Conservation (phyloP, 2,329 filamentous ascomycete species). For the Scleromitrula shiraiana region DNA sequence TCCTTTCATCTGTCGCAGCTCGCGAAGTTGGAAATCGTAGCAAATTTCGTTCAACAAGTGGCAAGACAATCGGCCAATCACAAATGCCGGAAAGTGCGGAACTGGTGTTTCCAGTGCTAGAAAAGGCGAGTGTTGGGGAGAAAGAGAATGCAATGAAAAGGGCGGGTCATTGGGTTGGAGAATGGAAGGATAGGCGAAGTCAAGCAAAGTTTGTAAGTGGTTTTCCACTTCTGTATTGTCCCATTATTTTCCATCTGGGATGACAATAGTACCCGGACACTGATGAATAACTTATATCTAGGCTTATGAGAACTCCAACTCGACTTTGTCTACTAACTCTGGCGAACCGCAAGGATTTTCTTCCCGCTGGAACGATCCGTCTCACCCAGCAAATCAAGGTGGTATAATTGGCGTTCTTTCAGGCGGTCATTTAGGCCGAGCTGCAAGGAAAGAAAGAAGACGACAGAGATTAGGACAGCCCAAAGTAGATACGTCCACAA, state of each 20-base stretch:
- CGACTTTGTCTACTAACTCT: slow-evolving; percentile 27
- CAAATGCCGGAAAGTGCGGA: slow-evolving; percentile 34
- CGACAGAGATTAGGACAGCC: neutral
- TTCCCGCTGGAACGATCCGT: slow-evolving; percentile 43
- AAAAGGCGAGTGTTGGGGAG: slow-evolving; percentile 24
- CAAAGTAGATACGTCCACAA: neutral
- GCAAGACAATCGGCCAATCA: slow-evolving; percentile 32
- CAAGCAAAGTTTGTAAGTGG: slow-evolving; percentile 31
- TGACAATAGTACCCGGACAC: too few species aligned
- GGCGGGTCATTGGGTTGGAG: slow-evolving; percentile 30
- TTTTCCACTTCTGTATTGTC: neutral
- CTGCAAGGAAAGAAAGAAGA: slow-evolving; percentile 3
- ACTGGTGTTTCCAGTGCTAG: slow-evolving; percentile 33
- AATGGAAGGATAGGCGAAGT: slow-evolving; percentile 25
- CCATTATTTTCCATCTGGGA: neutral
- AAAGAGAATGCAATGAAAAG: slow-evolving; percentile 29
- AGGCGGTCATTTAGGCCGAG: slow-evolving; percentile 35
- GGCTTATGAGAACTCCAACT: slow-evolving; percentile 33
- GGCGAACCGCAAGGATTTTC: slow-evolving; percentile 31
- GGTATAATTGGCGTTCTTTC: slow-evolving; percentile 34
- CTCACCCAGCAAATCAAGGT: slow-evolving; percentile 42
- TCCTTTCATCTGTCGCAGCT: slow-evolving; percentile 29
- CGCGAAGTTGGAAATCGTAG: slow-evolving; percentile 19
- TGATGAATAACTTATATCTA: neutral
- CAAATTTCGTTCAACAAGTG: slow-evolving; percentile 30